Evolutionary conservation across 129 eudicot species (phyloP), one percentile per base, ranked within the genome.

Genomic region (Gnaphalium uliginosum): DNA sequence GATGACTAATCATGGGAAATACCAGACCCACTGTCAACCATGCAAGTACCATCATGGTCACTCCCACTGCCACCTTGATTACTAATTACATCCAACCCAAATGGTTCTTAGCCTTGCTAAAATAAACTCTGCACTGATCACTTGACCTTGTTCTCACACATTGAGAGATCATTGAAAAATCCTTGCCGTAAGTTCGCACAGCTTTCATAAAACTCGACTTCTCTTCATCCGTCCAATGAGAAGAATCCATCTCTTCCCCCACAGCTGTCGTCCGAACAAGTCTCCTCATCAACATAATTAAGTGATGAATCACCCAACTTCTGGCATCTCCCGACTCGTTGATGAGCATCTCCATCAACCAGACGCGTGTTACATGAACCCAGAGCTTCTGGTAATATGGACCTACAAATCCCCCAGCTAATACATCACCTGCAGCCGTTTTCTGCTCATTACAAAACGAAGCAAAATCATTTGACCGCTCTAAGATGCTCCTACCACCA

Each of bases 371-470:
- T 82, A 86, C 97, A 94, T 73, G 99, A 94, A 78, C 99, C 87
- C 90, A 91, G 81, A 37, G 99, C 96, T 85, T 94, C 99, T 23
- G 99, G 87, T n/a, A 97, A 95, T 14, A 95, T 59, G 39, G 99
- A 89, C 66, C 96, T 94, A 81, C 96, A n/a, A n/a, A n/a, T n/a
- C n/a, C n/a, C n/a, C n/a, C n/a, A n/a, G n/a, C n/a, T n/a, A n/a
- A n/a, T n/a, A n/a, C 97, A 86, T 91, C 97, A 27, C 96, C 99
- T 62, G 99, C 96, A 24, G 68, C 89, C 0, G 91, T 84, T 78
- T 95, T 97, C 66, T 85, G 86, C 69, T 88, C 98, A 74, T 62
- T 80, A 54, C 84, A 73, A 23, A 43, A 72, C 19, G 71, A 51
- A 71, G 74, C 83, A 35, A 77, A 43, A 77, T 82, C 83, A 32